Base-by-base conservation (phyloP, 2,329 filamentous ascomycete genomes). In the Neopestalotiopsis clavispora region DNA sequence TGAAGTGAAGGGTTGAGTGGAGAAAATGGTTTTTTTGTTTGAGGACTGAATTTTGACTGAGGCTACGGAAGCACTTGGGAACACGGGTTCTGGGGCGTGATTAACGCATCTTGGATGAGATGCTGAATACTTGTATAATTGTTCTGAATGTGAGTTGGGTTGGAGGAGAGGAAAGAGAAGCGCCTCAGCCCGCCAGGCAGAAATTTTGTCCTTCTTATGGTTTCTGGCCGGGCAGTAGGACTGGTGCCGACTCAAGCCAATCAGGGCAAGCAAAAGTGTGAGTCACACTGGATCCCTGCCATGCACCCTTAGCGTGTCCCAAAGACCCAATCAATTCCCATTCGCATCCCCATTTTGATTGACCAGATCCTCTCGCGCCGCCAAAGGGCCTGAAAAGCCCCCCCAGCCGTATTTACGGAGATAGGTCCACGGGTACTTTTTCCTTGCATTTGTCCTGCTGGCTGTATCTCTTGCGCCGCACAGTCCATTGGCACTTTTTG, bases 81-180 rank as follows among this genome's bases (percentile, higher is more conserved):
- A 72, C 74, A 73, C 77, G 77, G 77, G 76, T 78, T 74, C 75
- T 75, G 79, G 81, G 78, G 78, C 76, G 79, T 76, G 75, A 85
- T 88, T 89, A 90, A 81, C 86, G 85, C 88, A 90, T 90, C 80
- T 82, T 90, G 84, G 75, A 75, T 49, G 73, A 40, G 78, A 77
- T 80, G 80, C 81, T 79, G 79, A 75, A 73, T 74, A 78, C 70
- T 78, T 80, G 72, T 81, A 68, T 75, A 72, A 76, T 69, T 71
- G 71, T 69, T 76, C 76, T 76, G 74, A 75, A 75, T 23, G 42
- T 20, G 38, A 17, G 42, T n/a, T 59, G 57, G 66, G 66, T 67
- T 67, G 75, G 80, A 73, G 75, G 75, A 73, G 70, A 75, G 71
- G 70, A 69, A 73, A 70, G 71, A 61, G 68, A 74, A 73, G 75